Base-by-base conservation (phyloP, 2,329 filamentous ascomycete genomes). In the Diaporthe australafricana region DNA sequence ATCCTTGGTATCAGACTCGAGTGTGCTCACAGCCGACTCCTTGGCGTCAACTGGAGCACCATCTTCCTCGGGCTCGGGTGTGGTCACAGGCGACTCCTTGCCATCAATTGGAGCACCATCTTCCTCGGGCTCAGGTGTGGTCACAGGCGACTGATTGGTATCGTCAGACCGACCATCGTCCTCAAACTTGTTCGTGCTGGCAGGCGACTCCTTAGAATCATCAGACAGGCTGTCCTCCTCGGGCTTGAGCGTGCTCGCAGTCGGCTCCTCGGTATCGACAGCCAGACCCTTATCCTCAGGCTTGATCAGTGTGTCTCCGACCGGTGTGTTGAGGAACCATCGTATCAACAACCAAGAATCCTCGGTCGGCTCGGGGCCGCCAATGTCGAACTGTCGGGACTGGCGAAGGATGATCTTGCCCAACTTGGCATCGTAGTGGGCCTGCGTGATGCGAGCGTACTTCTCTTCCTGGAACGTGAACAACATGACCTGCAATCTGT, bases 351-450 rank as follows among this genome's bases (percentile, higher is more conserved):
- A 8, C 56, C 56, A 60, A 2, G 56, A 22, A 30, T 60, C 56
- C 3, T 30, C 16, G 7, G 56, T 60, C 8, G 56, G 56, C 22
- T 20, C 12, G 22, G 25, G 16, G 8, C 56, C 56, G 11, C 38
- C 14, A 5, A 60, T 35, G 17, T 60, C 38, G 9, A 60, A 8
- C 56, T 30, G 22, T 6, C 22, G 35, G 22, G 56, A 60, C 38
- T 60, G 56, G 1, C 56, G 56, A 14, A 60, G 17, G 22, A 60
- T 9, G 2, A 60, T 60, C 56, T 60, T 60, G 38, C 56, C 56
- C 22, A 30, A 20, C 7, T 40, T 16, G 38, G 22, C 22, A 25
- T 60, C 56, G 8, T 12, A 60, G 17, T 60, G 11, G 7, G 56
- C 56, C 25, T 45, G 16, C 2, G 38, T 60, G 17, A 60, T 60